Conservation (phyloP, 1,284 basidiomycete species). For the Ustilago hordei region DNA sequence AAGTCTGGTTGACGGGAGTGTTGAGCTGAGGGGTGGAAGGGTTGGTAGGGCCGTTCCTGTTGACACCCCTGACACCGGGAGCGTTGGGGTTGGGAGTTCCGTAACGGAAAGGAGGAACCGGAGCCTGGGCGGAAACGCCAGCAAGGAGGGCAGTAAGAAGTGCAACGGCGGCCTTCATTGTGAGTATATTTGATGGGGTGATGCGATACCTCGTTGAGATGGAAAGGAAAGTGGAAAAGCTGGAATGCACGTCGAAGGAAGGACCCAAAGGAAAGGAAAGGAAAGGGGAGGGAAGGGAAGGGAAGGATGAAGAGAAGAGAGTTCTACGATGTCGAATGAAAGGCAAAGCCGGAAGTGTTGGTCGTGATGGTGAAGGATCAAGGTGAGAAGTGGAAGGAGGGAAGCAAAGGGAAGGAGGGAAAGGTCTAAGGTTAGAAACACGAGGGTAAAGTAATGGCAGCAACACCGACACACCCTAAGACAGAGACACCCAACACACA, state of each 20-base stretch:
- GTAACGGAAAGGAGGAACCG: slow-evolving; percentile 54
- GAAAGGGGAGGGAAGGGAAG: slow-evolving; percentile 9
- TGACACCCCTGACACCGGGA: slow-evolving; percentile 57
- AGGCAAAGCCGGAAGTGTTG: background rate
- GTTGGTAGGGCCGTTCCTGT: slow-evolving; percentile 63
- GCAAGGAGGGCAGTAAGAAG: slow-evolving; percentile 38
- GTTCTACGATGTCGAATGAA: slow-evolving; percentile 8
- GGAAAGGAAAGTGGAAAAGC: background rate
- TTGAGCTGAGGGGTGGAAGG: slow-evolving; percentile 53
- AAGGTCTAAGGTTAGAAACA: background rate
- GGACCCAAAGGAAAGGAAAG: slow-evolving; percentile 8
- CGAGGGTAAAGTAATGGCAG: slow-evolving; percentile 4
- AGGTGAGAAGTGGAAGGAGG: slow-evolving; percentile 6
- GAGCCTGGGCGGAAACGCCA: slow-evolving; percentile 38
- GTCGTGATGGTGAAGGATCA: slow-evolving; percentile 3
- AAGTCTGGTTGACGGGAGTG: slow-evolving; percentile 67
- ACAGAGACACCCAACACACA: background rate
- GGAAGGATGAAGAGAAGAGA: slow-evolving; percentile 13
- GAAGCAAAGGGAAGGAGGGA: slow-evolving; percentile 8
- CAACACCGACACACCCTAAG: background rate
- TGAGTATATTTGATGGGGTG: slow-evolving; percentile 8
- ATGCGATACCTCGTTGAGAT: slow-evolving; percentile 11
- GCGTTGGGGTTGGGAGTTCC: slow-evolving; percentile 57
- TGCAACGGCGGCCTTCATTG: slow-evolving; percentile 48
- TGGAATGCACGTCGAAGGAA: slow-evolving; percentile 8